Conservation (phyloP, 1,139 yeast genomes). For the Taiozyma onychis region DNA sequence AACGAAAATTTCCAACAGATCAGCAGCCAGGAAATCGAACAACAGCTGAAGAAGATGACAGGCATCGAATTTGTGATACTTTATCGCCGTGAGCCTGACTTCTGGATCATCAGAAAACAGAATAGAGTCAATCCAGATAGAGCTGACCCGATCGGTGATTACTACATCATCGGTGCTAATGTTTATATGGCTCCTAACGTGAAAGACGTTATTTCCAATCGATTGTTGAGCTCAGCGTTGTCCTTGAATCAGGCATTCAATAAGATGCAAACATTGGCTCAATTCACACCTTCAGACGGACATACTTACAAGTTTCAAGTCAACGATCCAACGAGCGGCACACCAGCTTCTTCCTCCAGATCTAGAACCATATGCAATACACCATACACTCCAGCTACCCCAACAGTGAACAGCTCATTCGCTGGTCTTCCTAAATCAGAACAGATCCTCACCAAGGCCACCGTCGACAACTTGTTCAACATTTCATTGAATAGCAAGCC, state of each 20-base stretch:
- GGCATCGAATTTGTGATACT: constrained; percentile 84
- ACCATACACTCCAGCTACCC: constrained; percentile 7
- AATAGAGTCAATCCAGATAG: constrained; percentile 48
- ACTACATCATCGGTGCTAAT: constrained; percentile 86
- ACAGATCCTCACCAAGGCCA: constrained; percentile 14
- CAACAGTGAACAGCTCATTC: neutral
- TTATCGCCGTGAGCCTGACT: constrained; percentile 76
- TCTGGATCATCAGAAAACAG: constrained; percentile 88
- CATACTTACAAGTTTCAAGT: constrained; percentile 26
- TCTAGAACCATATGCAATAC: constrained; percentile 14
- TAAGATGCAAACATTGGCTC: constrained; percentile 26
- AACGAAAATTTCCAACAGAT: constrained; percentile 48
- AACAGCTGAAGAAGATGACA: constrained; percentile 66
- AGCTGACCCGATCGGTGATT: constrained; percentile 58
- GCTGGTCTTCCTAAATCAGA: constrained; percentile 2
- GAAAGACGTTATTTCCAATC: constrained; percentile 47
- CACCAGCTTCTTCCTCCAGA: constrained; percentile 5
- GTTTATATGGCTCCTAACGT: constrained; percentile 84
- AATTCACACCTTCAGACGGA: constrained; percentile 32
- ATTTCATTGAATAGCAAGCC: constrained; percentile 20
- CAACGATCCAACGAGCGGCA: neutral
- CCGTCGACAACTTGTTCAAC: constrained; percentile 22
- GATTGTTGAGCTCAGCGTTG: constrained; percentile 34
- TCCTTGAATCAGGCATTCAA: constrained; percentile 27
- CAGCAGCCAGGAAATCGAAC: constrained; percentile 26